A percentile compares a stretch with the other conserved stretches of the same genome.
Evolutionary conservation across 2,329 filamentous ascomycete genomes (phyloP).

Genomic region (Zymoseptoria passerinii): DNA sequence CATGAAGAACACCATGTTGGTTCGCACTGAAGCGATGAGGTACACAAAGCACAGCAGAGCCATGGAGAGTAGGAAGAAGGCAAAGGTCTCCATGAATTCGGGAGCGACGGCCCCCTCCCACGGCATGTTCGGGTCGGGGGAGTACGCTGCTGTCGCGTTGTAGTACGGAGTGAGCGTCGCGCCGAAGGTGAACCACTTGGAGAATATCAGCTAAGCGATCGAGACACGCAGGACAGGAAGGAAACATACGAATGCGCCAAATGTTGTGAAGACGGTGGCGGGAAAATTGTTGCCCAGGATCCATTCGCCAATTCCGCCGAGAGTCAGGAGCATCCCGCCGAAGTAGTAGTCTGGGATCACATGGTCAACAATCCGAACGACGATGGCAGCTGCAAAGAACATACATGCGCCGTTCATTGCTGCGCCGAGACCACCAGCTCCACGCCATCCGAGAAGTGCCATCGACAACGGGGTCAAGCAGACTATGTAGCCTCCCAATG

Average conservation of each 20-base stretch:
- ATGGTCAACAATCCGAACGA: constrained; percentile 5
- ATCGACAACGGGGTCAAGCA: constrained; percentile 14
- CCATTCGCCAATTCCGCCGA: constrained; percentile 12
- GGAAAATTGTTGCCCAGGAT: constrained; percentile 2
- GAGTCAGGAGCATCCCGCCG: constrained; percentile 5
- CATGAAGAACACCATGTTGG: constrained; percentile 12
- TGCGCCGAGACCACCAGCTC: constrained; percentile 12
- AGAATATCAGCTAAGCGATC: too few species aligned
- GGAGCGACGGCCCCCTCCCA: background rate
- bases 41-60: constrained; percentile 10
- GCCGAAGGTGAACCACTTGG: background rate
- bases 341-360: constrained; percentile 10
- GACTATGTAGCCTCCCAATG: constrained; percentile 14
- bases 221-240: too few species aligned
- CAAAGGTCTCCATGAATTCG: constrained; percentile 1
- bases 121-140: background rate
- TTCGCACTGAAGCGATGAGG: constrained; percentile 8
- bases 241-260: background rate
- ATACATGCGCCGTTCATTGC: background rate
- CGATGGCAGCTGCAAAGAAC: background rate
- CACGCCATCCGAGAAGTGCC: constrained; percentile 15
- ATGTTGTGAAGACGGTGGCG: background rate
- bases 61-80: constrained; percentile 1
- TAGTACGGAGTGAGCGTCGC: background rate
- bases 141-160: constrained; percentile 1